A percentile compares a stretch with the other conserved stretches of the same genome.
Evolutionary conservation across 495 filamentous ascomycete genomes (phyloP).

Genomic region (Usnea hakonensis): DNA sequence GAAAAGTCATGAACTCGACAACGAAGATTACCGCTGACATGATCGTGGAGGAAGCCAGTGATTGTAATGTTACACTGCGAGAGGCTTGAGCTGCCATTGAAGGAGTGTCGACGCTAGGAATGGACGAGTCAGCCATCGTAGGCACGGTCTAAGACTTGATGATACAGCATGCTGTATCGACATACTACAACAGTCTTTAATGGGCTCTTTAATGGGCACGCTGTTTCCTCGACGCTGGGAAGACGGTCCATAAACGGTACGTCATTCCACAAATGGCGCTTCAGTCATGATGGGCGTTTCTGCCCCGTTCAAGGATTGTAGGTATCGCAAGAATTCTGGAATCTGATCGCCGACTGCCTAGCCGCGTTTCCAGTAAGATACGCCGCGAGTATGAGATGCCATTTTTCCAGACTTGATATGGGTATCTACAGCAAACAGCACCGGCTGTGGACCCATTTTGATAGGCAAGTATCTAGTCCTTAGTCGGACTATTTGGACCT

Average conservation of each 20-base stretch:
- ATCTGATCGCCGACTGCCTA: not conserved
- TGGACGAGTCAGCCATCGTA: not conserved
- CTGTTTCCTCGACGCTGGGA: not conserved
- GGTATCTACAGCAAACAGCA: no score
- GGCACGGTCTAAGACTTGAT: not conserved
- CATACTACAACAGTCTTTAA: not conserved
- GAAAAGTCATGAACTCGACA: not conserved
- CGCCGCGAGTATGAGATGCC: not conserved
- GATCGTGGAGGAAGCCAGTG: not conserved
- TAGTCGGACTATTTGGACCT: no score
- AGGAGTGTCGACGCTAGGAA: not conserved
- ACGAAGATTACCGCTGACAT: not conserved
- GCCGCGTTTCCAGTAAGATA: not conserved
- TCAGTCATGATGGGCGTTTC: not conserved
- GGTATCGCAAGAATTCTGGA: not conserved
- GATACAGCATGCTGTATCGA: no score
- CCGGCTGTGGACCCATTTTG: no score
- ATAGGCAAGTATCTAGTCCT: no score
- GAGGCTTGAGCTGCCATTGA: not conserved
- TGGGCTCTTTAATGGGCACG: no score
- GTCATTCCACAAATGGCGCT: not conserved
- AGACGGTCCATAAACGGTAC: not conserved
- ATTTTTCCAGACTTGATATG: no score
- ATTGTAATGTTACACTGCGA: not conserved
- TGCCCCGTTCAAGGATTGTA: not conserved